A percentile compares a stretch with the other conserved stretches of the same genome.
Evolutionary conservation across 176 grass and related monocot genomes (phyloP).

Genomic region (Urochloa ruziziensis): DNA sequence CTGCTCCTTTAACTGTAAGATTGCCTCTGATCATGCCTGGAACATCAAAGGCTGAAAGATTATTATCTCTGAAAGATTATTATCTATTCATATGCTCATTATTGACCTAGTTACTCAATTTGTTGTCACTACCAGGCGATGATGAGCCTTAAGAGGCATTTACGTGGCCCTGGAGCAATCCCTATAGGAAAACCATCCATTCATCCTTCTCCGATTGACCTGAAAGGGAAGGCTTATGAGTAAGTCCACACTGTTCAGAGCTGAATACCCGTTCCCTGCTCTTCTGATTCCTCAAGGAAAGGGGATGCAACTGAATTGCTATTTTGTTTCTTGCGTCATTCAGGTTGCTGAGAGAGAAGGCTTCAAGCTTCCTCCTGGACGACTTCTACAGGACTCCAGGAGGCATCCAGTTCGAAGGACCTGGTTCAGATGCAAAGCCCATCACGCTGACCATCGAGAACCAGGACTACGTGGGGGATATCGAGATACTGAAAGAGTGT

Average conservation of each 20-base stretch:
- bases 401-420: slow-evolving; percentile 59
- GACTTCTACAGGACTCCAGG: slow-evolving; percentile 64
- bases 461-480: slow-evolving; percentile 76
- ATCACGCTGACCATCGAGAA: slow-evolving; percentile 56
- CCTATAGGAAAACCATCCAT: slow-evolving; percentile 62
- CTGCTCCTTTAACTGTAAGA: slow-evolving; percentile 58
- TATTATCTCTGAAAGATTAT: neutral
- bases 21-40: neutral
- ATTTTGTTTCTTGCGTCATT: neutral
- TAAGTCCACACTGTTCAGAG: slow-evolving; percentile 22
- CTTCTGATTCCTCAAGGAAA: neutral
- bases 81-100: neutral
- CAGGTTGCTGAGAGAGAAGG: slow-evolving; percentile 58
- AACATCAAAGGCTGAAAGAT: neutral
- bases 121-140: slow-evolving; percentile 41
- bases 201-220: slow-evolving; percentile 64
- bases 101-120: neutral
- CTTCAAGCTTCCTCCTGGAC: slow-evolving; percentile 66
- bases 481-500: slow-evolving; percentile 55
- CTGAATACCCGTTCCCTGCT: neutral
- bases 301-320: neutral
- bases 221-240: slow-evolving; percentile 74
- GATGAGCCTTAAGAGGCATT: slow-evolving; percentile 62
- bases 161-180: slow-evolving; percentile 60
- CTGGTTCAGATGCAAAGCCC: slow-evolving; percentile 54